These are phyloP conservation scores for Paraurostyla sp. DNA, from an alignment of 73 alveolate genomes.

Conservation along the genomic window DNA sequence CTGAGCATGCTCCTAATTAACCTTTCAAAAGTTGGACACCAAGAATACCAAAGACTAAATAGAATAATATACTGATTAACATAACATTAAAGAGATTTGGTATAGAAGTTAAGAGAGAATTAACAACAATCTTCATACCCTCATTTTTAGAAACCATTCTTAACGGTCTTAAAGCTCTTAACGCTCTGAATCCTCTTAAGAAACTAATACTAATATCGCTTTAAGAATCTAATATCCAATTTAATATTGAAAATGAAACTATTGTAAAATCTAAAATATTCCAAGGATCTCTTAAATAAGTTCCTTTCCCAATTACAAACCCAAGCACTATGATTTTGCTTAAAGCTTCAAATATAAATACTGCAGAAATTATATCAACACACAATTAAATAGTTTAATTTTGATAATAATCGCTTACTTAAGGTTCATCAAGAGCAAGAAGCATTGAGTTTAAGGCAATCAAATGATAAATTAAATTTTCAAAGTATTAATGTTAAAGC, in stretches of 20 bases:
- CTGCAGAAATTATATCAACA: constrained; percentile 34
- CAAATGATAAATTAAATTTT: constrained; percentile 65
- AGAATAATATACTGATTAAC: constrained; percentile 76
- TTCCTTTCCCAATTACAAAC: constrained; percentile 52
- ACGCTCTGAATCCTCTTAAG: constrained; percentile 78
- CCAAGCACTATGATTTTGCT: constrained; percentile 68
- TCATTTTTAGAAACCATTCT: constrained; percentile 85
- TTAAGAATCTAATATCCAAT: constrained; percentile 50
- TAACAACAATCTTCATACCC: constrained; percentile 82
- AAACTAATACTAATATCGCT: constrained; percentile 39
- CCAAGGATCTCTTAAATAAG: constrained; percentile 74
- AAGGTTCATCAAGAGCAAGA: constrained; percentile 74
- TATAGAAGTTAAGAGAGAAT: constrained; percentile 70
- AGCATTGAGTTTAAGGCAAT: constrained; percentile 67
- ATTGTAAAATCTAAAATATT: constrained; percentile 73
- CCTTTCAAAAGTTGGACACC: constrained; percentile 85
- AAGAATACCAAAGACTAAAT: constrained; percentile 82
- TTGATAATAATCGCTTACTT: neutral
- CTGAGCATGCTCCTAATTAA: constrained; percentile 49
- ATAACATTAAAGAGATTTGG: constrained; percentile 83
- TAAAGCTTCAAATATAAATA: constrained; percentile 66
- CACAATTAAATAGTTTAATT: neutral
- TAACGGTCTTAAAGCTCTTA: constrained; percentile 85
- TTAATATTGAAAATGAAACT: constrained; percentile 53
- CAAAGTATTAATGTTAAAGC: constrained; percentile 73